Base-by-base conservation (phyloP, 768 basidiomycete species). In the Pholiota molesta region DNA sequence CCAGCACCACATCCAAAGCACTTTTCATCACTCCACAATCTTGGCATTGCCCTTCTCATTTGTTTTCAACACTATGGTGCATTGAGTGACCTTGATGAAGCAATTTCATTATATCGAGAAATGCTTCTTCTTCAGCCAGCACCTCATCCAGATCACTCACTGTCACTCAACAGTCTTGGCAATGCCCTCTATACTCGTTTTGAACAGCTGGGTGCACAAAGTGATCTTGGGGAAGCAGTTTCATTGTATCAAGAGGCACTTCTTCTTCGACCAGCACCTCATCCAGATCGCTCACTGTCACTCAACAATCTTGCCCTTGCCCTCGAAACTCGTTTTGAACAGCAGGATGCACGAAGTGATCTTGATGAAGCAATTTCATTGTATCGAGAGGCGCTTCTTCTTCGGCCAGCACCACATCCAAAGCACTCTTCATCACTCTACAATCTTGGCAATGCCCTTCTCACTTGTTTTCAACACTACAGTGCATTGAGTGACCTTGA, bases 91-190 rank as follows among this genome's bases (percentile, higher is more conserved):
- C 47, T 65, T 1, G 60, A 57, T 6, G 42, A 58, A 33, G 55
- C 55, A 1, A 61, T 65, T 55, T 29, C 40, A 7, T 13, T 61
- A 4, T 55, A 53, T 29, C 55, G 53, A 49, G 31, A 63, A 33
- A 39, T 45, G 21, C 49, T 62, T 4, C 23, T 19, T 16, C 35
- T 62, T 2, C 33, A 19, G 3, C 10, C 11, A 3, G n/a, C 53
- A 42, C 13, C n/a, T 23, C 13, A 61, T 52, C 52, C 60, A 5
- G 17, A n/a, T 45, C 28, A 35, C 42, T 33, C 60, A 10, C 35
- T 17, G 10, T 23, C 44, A 21, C 62, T 63, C 19, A 28, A 21
- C 39, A 63, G 52, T 33, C 59, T 64, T 28, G 58, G 55, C 6
- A 39, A 19, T 56, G 54, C 54, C 10, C 35, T 64, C 23, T 10